Evolutionary conservation across 306 rosid genomes (phyloP), one percentile per base, ranked within the genome.

Genomic region (Ochetophila trinervis): DNA sequence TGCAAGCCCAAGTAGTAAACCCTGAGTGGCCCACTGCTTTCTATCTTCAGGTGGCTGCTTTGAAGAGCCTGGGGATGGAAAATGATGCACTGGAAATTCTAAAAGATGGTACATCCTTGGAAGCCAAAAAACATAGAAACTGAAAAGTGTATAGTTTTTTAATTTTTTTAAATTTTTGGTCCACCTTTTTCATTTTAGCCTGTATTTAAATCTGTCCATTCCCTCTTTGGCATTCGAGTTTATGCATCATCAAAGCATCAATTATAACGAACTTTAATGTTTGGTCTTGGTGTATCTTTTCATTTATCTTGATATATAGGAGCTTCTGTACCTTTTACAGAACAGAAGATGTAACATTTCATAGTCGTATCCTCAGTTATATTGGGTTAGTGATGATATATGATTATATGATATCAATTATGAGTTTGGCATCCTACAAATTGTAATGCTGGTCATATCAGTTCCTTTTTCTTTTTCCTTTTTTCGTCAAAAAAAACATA

Each of bases 21-120:
- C 92, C 99, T 0, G 87, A 89, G 4, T 90, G 99, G 99, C 85
- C 88, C 0, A 88, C 86, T 40, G 95, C 90, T 47, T 83, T 88
- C 79, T 94, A 90, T 83, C 99, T 94, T 80, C 99, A 94, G 81
- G 96, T 95, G 11, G 95, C 91, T 34, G 85, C 99, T 22, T 91
- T 94, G 53, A 85, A 79, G 78, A 83, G 82, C 85, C 97, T 94
- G 68, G 99, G 99, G 62, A 94, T 94, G 99, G 95, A 88, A 71
- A 80, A 86, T 55, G 99, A 94, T 78, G 99, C 96, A 18, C 87
- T 78, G 66, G 99, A 94, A 85, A 90, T 96, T 66, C 92, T 94
- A 59, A 80, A 87, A 79, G 99, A 90, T 52, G 99, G 97, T 56
- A 72, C 91, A 57, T 76, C 83, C 68, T 78, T 90, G 79, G 99